Conservation (phyloP, 2,329 filamentous ascomycete genomes). For the Aspergillus cejpii region DNA sequence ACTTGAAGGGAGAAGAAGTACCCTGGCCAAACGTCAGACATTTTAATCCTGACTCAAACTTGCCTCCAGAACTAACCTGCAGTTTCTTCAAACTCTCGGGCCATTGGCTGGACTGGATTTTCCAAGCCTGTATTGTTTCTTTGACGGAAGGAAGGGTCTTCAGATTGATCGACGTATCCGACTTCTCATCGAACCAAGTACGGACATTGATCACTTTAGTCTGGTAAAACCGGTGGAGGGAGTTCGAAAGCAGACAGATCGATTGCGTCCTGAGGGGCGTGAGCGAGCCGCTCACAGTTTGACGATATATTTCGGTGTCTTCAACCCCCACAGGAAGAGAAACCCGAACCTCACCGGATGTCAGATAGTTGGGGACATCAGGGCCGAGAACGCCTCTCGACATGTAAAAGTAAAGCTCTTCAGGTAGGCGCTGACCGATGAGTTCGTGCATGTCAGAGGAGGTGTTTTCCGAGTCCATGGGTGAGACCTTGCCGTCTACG, state of each 20-base stretch:
- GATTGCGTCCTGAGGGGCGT: constrained; percentile 68
- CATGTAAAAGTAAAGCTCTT: constrained; percentile 86
- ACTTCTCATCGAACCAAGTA: constrained; percentile 75
- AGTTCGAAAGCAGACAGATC: constrained; percentile 69
- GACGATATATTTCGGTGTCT: constrained; percentile 70
- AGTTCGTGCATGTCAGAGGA: constrained; percentile 84
- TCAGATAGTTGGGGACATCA: constrained; percentile 73
- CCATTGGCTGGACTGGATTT: constrained; percentile 54
- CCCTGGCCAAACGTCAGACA: constrained; percentile 13
- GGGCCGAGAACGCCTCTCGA: constrained; percentile 74
- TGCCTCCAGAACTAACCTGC: constrained; percentile 17
- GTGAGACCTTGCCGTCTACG: constrained; percentile 67
- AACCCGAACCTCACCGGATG: constrained; percentile 69
- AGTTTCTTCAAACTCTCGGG: constrained; percentile 38
- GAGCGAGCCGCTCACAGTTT: constrained; percentile 67
- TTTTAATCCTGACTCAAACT: not conserved
- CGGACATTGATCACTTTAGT: constrained; percentile 69
- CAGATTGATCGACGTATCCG: constrained; percentile 60
- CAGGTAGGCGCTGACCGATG: constrained; percentile 79
- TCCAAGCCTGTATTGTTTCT: constrained; percentile 59
- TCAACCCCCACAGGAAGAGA: constrained; percentile 81
- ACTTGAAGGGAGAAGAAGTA: constrained; percentile 30
- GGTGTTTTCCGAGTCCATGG: constrained; percentile 64
- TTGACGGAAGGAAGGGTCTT: constrained; percentile 49
- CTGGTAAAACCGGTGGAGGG: constrained; percentile 75